Evolutionary conservation across 768 basidiomycete species (phyloP), one percentile per base, ranked within the genome.

Genomic region (Podaxis pistillaris): DNA sequence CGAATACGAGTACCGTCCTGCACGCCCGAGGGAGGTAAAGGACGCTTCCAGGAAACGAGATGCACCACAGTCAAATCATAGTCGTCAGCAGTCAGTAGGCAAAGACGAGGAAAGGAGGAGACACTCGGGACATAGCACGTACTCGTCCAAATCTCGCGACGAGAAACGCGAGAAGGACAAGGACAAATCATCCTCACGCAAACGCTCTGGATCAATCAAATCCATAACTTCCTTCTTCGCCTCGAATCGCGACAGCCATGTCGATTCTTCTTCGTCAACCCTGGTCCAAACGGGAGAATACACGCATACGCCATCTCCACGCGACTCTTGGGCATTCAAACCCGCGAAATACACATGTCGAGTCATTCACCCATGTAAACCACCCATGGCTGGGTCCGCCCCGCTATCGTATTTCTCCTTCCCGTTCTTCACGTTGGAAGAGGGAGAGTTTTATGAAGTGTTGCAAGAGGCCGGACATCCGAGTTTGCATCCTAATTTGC

Each of bases 391-490:
- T 8, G 86, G 88, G 9, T 78, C 84, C 22, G 30, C 22, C 1
- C 60, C 60, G 3, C 9, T 62, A 33, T 54, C 60, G 1, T 93
- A 93, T 68, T 87, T 86, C 66, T 84, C 82, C 51, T 84, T 88
- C 69, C 90, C 90, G 13, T 93, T 94, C 80, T 91, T 93, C 71
- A 83, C 78, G 12, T 78, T 94, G n/a, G 71, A 74, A 36, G 79
- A 83, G 36, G 86, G 83, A 3, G 86, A 89, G 38, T 69, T 86
- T 38, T 87, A 86, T 54, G 84, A 87, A 41, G 85, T 94, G 6
- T 72, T 93, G 56, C 82, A 86, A 65, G 92, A 93, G 71, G 85
- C 85, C 0, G 92, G 92, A 0, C 91, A 93, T 69, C 92, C 92
- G 13, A 86, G 86, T 59, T 80, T 83, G 22, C 90, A 92, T 68